Percentiles rank a stretch among this genome's conserved stretches.
These are phyloP conservation scores for Kregervanrija delftensis DNA, from an alignment of 805 yeast species.

Conservation along the genomic window DNA sequence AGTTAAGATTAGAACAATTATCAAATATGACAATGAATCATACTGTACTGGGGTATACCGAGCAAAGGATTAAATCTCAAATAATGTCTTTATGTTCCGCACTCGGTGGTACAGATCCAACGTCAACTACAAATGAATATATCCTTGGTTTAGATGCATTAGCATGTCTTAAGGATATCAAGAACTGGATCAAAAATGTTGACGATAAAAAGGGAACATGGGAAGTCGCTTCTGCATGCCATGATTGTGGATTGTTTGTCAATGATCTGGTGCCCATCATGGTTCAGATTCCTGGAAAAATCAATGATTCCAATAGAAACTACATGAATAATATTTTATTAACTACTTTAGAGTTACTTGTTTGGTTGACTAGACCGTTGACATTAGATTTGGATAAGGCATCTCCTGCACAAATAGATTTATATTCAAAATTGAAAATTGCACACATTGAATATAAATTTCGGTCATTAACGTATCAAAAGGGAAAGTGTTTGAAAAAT, in stretches of 20 bases:
- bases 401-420: conserved; percentile 47
- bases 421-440: conserved; percentile 54
- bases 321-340: conserved; percentile 48
- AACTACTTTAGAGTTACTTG: conserved; percentile 71
- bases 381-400: conserved; percentile 53
- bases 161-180: conserved; percentile 81
- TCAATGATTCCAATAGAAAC: conserved; percentile 27
- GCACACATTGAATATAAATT: conserved; percentile 70
- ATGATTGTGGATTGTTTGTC: conserved; percentile 65
- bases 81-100: conserved; percentile 81
- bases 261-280: conserved; percentile 73
- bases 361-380: conserved; percentile 81
- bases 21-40: not conserved
- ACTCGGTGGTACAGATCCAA: conserved; percentile 80
- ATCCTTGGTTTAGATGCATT: conserved; percentile 82
- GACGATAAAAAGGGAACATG: conserved; percentile 66
- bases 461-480: conserved; percentile 47
- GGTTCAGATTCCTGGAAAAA: conserved; percentile 48
- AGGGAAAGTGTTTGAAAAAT: conserved; percentile 62
- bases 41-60: conserved; percentile 14
- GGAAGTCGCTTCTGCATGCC: conserved; percentile 85
- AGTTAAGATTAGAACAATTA: conserved; percentile 1
- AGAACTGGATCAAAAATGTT: conserved; percentile 78
- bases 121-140: conserved; percentile 38
- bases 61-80: conserved; percentile 52